Conservation (phyloP, 306 rosid genomes). For the Vigna angularis region DNA sequence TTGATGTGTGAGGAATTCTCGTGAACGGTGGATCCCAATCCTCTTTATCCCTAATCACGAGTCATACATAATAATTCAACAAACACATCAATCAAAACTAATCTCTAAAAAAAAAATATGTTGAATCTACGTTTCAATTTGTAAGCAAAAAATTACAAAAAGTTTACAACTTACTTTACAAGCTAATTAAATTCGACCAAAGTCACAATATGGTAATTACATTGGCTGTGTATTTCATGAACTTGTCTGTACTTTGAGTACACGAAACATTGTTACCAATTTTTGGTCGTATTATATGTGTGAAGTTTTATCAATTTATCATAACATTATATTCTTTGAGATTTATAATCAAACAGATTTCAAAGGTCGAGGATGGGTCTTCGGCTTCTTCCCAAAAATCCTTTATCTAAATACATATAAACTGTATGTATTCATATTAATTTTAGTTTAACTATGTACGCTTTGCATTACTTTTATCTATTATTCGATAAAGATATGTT, state of each 20-base stretch:
- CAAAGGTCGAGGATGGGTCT: too few relatives aligned
- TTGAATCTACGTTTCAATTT: not conserved
- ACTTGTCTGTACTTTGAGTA: not conserved
- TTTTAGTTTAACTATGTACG: too few relatives aligned
- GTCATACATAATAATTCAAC: not conserved
- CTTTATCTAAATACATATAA: too few relatives aligned
- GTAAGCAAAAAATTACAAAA: not conserved
- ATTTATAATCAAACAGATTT: not conserved
- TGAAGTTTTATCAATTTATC: too few relatives aligned
- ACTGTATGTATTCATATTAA: too few relatives aligned
- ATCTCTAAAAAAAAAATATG: not conserved
- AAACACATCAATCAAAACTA: not conserved
- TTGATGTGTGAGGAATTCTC: not conserved
- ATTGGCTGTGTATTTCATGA: not conserved
- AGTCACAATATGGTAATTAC: not conserved
- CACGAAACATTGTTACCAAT: not conserved
- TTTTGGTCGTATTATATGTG: not conserved
- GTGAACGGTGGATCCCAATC: constrained; percentile 24
- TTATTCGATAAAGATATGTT: too few relatives aligned
- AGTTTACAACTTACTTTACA: not conserved
- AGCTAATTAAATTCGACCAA: not conserved
- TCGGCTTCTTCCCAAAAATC: too few relatives aligned
- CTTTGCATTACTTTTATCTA: too few relatives aligned
- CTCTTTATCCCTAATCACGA: not conserved
- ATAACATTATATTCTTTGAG: too few relatives aligned